These are phyloP conservation scores for Saccharomyces kudriavzevii DNA, from an alignment of 805 yeast species.

Conservation along the genomic window DNA sequence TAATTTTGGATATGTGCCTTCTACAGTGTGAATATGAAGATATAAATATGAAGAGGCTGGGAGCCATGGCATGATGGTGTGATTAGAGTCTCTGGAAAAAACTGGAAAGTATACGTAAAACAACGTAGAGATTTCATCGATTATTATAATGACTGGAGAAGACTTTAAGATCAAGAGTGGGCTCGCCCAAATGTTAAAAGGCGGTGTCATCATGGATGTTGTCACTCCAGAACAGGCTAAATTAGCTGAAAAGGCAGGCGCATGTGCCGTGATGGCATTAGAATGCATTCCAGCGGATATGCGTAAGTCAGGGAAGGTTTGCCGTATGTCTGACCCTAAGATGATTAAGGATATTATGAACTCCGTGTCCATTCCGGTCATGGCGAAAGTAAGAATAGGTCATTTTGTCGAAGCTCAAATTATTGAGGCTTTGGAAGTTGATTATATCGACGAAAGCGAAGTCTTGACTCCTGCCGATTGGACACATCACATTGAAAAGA, in stretches of 20 bases:
- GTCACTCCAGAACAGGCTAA: slow-evolving; percentile 71
- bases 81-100: background rate
- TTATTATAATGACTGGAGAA: slow-evolving; percentile 10
- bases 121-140: background rate
- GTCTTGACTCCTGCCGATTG: slow-evolving; percentile 77
- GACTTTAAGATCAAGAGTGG: slow-evolving; percentile 54
- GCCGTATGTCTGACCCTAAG: slow-evolving; percentile 79
- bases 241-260: slow-evolving; percentile 75
- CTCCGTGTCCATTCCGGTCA: slow-evolving; percentile 56
- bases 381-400: slow-evolving; percentile 81
- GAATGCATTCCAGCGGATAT: slow-evolving; percentile 80
- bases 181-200: slow-evolving; percentile 76
- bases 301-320: slow-evolving; percentile 70
- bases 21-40: background rate
- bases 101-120: background rate
- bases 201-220: slow-evolving; percentile 64
- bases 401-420: slow-evolving; percentile 75
- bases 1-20: background rate
- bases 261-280: slow-evolving; percentile 81
- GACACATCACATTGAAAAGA: slow-evolving; percentile 51
- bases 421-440: slow-evolving; percentile 60
- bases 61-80: background rate
- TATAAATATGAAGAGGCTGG: background rate
- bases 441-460: slow-evolving; percentile 76
- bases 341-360: slow-evolving; percentile 67